Base-by-base conservation (phyloP, 129 eudicot species). In the Apium graveolens region DNA sequence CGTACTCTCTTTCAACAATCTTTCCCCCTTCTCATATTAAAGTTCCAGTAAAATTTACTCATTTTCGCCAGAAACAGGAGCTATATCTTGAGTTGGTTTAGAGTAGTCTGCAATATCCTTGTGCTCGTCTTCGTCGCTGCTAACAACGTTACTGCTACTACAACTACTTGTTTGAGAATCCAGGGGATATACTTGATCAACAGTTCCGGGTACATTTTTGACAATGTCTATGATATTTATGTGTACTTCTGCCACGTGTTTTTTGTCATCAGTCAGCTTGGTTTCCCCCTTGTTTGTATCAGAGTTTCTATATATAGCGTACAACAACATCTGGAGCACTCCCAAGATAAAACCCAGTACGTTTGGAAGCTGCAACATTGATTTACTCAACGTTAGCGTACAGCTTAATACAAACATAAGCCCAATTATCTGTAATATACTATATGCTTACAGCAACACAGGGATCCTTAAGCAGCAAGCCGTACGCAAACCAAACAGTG, bases 401-500 rank as follows among this genome's bases (percentile, higher is more conserved):
- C 18, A 55, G n/a, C 5, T 57, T 24, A n/a, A 8, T 0, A 60
- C 42, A 68, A 32, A 32, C 42, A 32, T 35, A 32, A 63, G 10
- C 21, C n/a, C 4, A 68, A 32, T 14, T 60, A n/a, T 57, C n/a
- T 7, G 60, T 5, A 20, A 51, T 20, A 1, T 53, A 2, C n/a
- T 53, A 53, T 24, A 24, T 55, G 85, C 87, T 87, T 70, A 94
- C 98, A 75, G 91, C 90, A 78, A 95, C 77, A 57, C 87, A 92
- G 26, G 82, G 63, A 66, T 95, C 99, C 70, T 73, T 70, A 46
- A 76, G 80, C 26, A 90, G 35, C 34, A 87, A 12, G 34, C 99
- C 99, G 71, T 95, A 95, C 16, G 68, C 84, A 38, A 95, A 90
- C 99, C 99, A 95, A 78, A 82, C 85, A 31, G 82, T 70, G 12